Conservation (phyloP, 768 basidiomycete genomes). For the Daedaleopsis sinensis region DNA sequence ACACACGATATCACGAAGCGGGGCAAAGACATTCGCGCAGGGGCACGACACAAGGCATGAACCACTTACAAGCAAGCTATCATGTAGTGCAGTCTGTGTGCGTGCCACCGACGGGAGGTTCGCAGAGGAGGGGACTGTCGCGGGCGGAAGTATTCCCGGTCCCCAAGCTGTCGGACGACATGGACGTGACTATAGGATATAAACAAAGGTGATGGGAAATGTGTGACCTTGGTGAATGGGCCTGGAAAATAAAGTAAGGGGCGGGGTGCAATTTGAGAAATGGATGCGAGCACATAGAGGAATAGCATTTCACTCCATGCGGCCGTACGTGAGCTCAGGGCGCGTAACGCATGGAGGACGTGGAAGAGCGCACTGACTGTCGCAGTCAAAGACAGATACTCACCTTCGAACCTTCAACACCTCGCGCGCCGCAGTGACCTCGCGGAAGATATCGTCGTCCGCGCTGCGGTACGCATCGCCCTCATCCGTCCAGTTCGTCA, state of each 20-base stretch:
- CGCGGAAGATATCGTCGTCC: constrained; percentile 81
- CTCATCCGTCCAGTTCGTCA: constrained; percentile 86
- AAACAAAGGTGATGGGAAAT: too few species aligned
- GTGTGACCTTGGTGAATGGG: neutral
- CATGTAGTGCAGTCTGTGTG: constrained; percentile 90
- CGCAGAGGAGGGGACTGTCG: constrained; percentile 42
- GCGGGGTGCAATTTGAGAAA: neutral
- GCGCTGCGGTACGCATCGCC: constrained; percentile 57
- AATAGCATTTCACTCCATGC: neutral
- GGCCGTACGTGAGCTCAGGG: neutral
- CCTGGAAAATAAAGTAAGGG: neutral
- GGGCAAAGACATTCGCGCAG: too few species aligned
- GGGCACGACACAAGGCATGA: constrained; percentile 41
- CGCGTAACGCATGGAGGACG: neutral
- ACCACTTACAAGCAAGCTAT: constrained; percentile 66
- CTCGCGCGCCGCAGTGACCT: too few species aligned
- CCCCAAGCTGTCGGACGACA: constrained; percentile 93
- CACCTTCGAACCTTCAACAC: too few species aligned
- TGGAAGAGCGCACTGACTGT: neutral
- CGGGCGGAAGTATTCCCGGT: constrained; percentile 86
- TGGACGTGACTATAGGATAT: constrained; percentile 69
- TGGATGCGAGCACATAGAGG: neutral
- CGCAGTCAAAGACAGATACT: neutral
- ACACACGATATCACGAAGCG: too few species aligned
- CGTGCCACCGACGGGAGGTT: constrained; percentile 70